phyloP scores from a whole-genome alignment of 1,139 yeast species.

The Yamadazyma taylorii region DNA sequence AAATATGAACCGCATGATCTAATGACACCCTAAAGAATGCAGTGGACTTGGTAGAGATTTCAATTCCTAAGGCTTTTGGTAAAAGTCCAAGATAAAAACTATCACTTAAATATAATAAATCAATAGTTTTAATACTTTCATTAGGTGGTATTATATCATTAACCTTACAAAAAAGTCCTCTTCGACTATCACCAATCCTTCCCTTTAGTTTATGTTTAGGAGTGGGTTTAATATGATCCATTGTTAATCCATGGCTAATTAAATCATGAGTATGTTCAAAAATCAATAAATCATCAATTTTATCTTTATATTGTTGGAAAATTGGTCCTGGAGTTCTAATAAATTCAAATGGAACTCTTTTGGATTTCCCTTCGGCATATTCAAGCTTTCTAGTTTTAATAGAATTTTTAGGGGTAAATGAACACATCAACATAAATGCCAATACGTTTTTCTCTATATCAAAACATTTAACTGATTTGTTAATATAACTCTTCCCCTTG shows the following conservation, averaged over 20 bases:
- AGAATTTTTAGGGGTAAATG: conserved; percentile 33
- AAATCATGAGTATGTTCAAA: conserved; percentile 24
- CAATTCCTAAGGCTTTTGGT: conserved; percentile 25
- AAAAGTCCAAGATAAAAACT: conserved; percentile 33
- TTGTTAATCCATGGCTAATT: conserved; percentile 30
- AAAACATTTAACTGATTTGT: conserved; percentile 27
- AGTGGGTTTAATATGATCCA: conserved; percentile 20
- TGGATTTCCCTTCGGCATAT: conserved; percentile 16
- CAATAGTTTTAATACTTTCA: conserved; percentile 18
- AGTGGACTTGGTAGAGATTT: conserved; percentile 19
- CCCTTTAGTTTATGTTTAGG: conserved; percentile 11
- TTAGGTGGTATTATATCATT: conserved; percentile 23
- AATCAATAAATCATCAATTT: conserved; percentile 20
- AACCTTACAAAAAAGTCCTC: conserved; percentile 32
- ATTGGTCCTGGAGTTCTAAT: conserved; percentile 26
- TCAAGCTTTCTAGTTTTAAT: conserved; percentile 14
- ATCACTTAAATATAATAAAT: conserved; percentile 31
- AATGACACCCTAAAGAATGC: conserved; percentile 41
- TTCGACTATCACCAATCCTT: conserved; percentile 29
- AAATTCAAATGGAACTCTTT: conserved; percentile 32
- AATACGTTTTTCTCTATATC: conserved; percentile 30
- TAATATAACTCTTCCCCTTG: conserved; percentile 33
- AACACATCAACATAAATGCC: conserved; percentile 31
- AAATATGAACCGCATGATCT: conserved; percentile 50
- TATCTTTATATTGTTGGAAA: conserved; percentile 26